phyloP scores from a whole-genome alignment of 345 rosid genomes.

The Tarenaya hassleriana region DNA sequence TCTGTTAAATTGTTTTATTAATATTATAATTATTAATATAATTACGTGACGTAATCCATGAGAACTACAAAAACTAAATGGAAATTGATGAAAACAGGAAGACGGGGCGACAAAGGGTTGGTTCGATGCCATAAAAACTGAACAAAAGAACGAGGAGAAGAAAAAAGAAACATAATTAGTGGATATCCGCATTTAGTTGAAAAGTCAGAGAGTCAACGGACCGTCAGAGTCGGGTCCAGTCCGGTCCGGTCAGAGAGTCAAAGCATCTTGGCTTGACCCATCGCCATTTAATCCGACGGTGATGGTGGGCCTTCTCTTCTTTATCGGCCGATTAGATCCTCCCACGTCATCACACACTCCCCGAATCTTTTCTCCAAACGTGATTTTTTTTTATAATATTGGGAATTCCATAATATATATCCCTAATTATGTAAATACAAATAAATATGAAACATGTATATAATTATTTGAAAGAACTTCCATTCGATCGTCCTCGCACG shows the following conservation, averaged over 20 bases:
- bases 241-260: constrained; percentile 48
- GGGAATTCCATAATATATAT: too few species aligned
- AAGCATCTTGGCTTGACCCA: constrained; percentile 26
- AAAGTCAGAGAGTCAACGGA: constrained; percentile 54
- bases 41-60: constrained; percentile 5
- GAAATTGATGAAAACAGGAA: not conserved
- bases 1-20: not conserved
- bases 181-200: constrained; percentile 23
- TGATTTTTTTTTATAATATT: too few species aligned
- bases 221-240: constrained; percentile 32
- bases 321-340: constrained; percentile 18
- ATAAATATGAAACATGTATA: too few species aligned
- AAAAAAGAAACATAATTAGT: not conserved
- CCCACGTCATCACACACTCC: constrained; percentile 18
- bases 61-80: not conserved
- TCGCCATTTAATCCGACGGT: constrained; percentile 49
- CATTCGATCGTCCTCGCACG: too few species aligned
- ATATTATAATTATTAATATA: too few species aligned
- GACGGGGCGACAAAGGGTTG: not conserved
- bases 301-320: constrained; percentile 42
- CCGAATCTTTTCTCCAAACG: not conserved
- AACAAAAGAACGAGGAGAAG: too few species aligned
- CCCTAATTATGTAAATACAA: too few species aligned
- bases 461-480: too few species aligned
- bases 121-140: not conserved